These are phyloP conservation scores for Cydonia oblonga DNA, from an alignment of 331 rosid genomes.

Conservation along the genomic window DNA sequence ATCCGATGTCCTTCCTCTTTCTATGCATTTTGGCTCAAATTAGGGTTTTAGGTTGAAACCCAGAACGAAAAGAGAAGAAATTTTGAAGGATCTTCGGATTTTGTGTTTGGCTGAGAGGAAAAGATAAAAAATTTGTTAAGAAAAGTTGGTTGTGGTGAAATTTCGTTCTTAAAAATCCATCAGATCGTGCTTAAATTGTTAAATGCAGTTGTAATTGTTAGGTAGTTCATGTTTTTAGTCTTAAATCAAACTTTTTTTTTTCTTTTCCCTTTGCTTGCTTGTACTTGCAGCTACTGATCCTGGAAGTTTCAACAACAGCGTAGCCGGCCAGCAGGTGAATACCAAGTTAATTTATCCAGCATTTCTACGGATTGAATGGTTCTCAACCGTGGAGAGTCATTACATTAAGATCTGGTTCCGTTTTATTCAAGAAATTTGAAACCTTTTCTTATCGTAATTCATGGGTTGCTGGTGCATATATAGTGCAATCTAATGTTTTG, in stretches of 20 bases:
- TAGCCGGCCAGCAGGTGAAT: conserved; percentile 93
- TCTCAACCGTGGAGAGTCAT: not conserved
- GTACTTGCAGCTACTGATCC: conserved; percentile 55
- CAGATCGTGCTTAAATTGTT: not conserved
- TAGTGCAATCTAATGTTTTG: not conserved
- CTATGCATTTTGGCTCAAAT: not conserved
- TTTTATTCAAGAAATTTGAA: not conserved
- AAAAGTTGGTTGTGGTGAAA: not conserved
- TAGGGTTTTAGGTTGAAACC: conserved; percentile 6
- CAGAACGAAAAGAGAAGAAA: not conserved
- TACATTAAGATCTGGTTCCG: not conserved
- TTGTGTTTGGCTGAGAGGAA: not conserved
- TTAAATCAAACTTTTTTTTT: not conserved
- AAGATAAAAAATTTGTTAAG: not conserved
- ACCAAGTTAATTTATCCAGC: not conserved
- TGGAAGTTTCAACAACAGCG: conserved; percentile 93
- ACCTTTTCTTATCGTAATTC: not conserved
- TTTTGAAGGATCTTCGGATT: not conserved
- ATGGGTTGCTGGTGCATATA: not conserved
- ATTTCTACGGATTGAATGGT: not conserved
- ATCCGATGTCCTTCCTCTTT: conserved; percentile 17
- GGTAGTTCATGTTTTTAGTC: not conserved
- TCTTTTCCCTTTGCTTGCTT: conserved; percentile 2
- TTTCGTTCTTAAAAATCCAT: not conserved
- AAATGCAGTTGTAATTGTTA: not conserved